Evolutionary conservation across 2,329 filamentous ascomycete species (phyloP).

Genomic region (Xylariaceae sp.): DNA sequence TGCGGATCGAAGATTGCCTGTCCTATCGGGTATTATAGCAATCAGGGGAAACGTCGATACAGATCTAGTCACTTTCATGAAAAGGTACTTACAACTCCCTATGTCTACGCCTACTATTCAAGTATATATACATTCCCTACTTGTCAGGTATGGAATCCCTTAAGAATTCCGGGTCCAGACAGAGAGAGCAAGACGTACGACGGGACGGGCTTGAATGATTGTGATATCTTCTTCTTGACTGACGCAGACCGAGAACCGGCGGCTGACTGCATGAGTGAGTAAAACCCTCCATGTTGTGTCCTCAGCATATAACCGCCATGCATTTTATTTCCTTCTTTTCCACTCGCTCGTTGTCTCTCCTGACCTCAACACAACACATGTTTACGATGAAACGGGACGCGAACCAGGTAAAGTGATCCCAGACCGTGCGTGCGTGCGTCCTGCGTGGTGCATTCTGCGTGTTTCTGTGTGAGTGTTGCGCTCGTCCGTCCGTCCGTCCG

Average conservation of each 20-base stretch:
- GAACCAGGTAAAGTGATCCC: background rate
- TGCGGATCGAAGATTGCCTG: background rate
- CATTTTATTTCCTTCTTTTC: background rate
- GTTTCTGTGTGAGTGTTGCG: background rate
- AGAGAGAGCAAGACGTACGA: background rate
- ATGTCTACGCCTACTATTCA: too few relatives aligned
- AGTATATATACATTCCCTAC: background rate
- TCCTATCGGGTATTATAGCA: too few relatives aligned
- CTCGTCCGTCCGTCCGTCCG: background rate
- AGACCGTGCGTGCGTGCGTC: background rate
- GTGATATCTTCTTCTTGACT: background rate
- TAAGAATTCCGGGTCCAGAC: background rate
- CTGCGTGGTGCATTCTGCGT: constrained; percentile 4
- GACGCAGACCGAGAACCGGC: constrained; percentile 20
- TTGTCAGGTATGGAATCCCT: background rate
- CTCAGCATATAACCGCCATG: background rate
- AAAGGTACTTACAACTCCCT: too few relatives aligned
- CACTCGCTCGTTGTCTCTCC: background rate
- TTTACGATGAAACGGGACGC: constrained; percentile 3
- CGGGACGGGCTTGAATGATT: background rate
- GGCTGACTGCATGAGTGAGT: constrained; percentile 15
- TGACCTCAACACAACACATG: background rate
- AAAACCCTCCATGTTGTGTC: background rate
- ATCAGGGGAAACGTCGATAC: too few relatives aligned
- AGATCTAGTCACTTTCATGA: too few relatives aligned